Evolutionary conservation across 192 early-diverging fungal species (phyloP).

Genomic region (Chytriomyces confervae): DNA sequence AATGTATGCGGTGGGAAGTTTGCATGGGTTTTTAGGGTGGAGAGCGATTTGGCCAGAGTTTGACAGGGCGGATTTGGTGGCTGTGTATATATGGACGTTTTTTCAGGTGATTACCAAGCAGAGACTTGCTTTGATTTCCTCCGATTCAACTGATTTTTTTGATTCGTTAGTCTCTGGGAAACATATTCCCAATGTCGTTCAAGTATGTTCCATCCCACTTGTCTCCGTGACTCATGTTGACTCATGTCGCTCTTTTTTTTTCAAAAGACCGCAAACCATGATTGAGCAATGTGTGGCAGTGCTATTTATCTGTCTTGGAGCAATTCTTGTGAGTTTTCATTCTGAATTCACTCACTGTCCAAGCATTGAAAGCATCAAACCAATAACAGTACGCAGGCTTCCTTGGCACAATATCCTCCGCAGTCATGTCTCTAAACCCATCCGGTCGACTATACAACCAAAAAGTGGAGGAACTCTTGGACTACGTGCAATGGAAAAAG

Average conservation of each 20-base stretch:
- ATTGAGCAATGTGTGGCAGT: slow-evolving; percentile 13
- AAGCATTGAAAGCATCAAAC: not conserved
- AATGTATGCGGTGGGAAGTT: slow-evolving; percentile 9
- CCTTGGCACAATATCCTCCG: slow-evolving; percentile 16
- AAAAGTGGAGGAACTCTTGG: slow-evolving; percentile 45
- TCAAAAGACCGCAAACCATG: slow-evolving; percentile 1
- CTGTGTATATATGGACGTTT: slow-evolving; percentile 21
- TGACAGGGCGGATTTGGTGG: not conserved
- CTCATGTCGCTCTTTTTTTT: not conserved
- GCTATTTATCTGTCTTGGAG: slow-evolving; percentile 12
- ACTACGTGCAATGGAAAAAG: slow-evolving; percentile 43
- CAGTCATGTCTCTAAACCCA: slow-evolving; percentile 28
- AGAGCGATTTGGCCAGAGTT: slow-evolving; percentile 2
- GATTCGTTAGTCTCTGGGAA: not conserved
- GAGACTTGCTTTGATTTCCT: not conserved
- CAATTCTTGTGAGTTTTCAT: slow-evolving; percentile 11
- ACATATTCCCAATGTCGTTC: slow-evolving; percentile 33
- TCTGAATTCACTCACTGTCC: not conserved
- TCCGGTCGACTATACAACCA: slow-evolving; percentile 39
- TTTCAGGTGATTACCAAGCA: slow-evolving; percentile 11
- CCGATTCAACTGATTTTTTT: not conserved
- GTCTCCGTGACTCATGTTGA: not conserved
- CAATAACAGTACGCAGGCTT: slow-evolving; percentile 5
- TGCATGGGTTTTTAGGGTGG: slow-evolving; percentile 12
- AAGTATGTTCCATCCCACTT: not conserved